phyloP scores from a whole-genome alignment of 352 stramenopile genomes.

The Globisporangium carolinianum region DNA sequence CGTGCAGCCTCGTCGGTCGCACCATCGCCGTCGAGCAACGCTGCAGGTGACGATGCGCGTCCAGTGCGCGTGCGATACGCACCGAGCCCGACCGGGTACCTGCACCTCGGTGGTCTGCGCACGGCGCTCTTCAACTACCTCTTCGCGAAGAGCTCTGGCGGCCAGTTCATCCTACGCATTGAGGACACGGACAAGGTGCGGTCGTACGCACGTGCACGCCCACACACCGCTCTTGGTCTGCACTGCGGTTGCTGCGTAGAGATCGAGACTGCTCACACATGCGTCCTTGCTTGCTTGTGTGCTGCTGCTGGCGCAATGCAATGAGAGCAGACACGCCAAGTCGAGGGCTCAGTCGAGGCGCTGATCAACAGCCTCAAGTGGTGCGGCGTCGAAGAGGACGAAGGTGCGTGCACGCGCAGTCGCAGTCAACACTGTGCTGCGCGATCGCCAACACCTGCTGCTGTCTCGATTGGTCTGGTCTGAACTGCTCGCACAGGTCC shows the following conservation, averaged over 20 bases:
- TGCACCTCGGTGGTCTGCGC: constrained; percentile 88
- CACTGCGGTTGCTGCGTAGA: not conserved
- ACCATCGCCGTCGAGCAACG: not conserved
- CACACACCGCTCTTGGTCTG: not conserved
- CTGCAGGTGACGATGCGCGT: not conserved
- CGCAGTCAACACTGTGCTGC: not conserved
- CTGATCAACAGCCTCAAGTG: constrained; percentile 88
- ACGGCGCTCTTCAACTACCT: constrained; percentile 93
- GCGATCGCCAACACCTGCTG: not conserved
- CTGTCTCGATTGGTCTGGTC: constrained; percentile 1
- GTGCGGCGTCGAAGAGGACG: constrained; percentile 96
- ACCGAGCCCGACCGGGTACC: constrained; percentile 84
- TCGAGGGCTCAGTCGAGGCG: constrained; percentile 78
- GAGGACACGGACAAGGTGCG: constrained; percentile 89
- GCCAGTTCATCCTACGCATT: constrained; percentile 88
- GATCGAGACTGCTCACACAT: constrained; percentile 3
- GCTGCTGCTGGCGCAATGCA: not conserved
- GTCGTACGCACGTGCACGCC: not conserved
- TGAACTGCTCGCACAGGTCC: constrained; percentile 48
- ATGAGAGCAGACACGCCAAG: constrained; percentile 56
- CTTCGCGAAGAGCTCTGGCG: constrained; percentile 78
- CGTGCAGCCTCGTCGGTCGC: not conserved
- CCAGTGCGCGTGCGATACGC: constrained; percentile 80
- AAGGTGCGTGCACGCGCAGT: constrained; percentile 56
- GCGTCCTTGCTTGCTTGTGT: too few relatives aligned